Conservation (phyloP, 2,329 filamentous ascomycete species). For the Paraconiothyrium sp. region DNA sequence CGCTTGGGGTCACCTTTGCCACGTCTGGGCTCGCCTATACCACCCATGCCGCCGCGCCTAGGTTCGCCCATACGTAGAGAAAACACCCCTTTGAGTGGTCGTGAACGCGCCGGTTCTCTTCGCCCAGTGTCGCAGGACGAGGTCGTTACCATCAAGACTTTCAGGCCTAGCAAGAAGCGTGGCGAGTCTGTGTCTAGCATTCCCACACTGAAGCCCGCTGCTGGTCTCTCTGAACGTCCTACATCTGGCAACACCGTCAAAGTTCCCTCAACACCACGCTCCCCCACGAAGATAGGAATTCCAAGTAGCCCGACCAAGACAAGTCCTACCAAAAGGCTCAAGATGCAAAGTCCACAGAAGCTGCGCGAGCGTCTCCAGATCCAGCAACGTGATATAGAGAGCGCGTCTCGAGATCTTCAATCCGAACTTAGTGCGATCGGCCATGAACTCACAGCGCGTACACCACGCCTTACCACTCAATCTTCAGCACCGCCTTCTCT, state of each 20-base stretch:
- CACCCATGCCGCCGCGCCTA: constrained; percentile 27
- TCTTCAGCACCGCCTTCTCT: constrained; percentile 37
- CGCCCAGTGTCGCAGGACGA: constrained; percentile 46
- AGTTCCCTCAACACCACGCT: constrained; percentile 61
- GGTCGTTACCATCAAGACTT: constrained; percentile 50
- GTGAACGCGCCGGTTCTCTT: constrained; percentile 26
- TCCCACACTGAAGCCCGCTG: constrained; percentile 57
- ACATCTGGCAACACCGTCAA: constrained; percentile 65
- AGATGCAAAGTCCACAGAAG: constrained; percentile 71
- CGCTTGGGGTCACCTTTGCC: constrained; percentile 54
- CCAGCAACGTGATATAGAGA: constrained; percentile 78
- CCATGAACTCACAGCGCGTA: constrained; percentile 72
- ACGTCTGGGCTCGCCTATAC: constrained; percentile 53
- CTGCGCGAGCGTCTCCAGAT: constrained; percentile 83
- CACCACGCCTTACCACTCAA: constrained; percentile 44
- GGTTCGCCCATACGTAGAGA: constrained; percentile 58
- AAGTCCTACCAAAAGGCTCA: constrained; percentile 41
- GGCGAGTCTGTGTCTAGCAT: constrained; percentile 59
- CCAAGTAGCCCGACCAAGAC: constrained; percentile 30
- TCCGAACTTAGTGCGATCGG: constrained; percentile 82
- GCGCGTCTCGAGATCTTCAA: constrained; percentile 74
- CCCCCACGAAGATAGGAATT: constrained; percentile 36
- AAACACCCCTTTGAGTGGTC: constrained; percentile 45
- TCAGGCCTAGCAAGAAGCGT: constrained; percentile 55
- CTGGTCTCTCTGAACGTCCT: constrained; percentile 60